A percentile compares a stretch with the other conserved stretches of the same genome.
Evolutionary conservation across 305 asterid genomes (phyloP).

Genomic region (Fraxinus sp.): DNA sequence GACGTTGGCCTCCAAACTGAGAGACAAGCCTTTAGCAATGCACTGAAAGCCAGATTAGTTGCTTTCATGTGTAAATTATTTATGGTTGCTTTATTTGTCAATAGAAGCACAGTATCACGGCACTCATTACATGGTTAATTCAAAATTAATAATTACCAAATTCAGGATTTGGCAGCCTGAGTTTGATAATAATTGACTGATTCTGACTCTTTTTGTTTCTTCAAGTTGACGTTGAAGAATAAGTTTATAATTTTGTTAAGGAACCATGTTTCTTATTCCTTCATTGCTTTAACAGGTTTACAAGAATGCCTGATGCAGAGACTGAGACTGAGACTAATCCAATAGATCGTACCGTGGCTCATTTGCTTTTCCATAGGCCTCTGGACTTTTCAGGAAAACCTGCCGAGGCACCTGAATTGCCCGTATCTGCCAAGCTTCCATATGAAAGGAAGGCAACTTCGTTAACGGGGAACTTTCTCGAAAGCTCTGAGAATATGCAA

Average conservation of each 20-base stretch:
- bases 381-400: slow-evolving; percentile 51
- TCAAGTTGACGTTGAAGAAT: background rate
- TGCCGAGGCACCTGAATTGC: slow-evolving; percentile 49
- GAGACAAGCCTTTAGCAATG: background rate
- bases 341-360: slow-evolving; percentile 84
- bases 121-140: background rate
- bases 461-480: slow-evolving; percentile 30
- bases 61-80: background rate
- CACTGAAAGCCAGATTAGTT: background rate
- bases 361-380: slow-evolving; percentile 80
- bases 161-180: background rate
- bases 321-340: slow-evolving; percentile 64
- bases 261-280: slow-evolving; percentile 21
- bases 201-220: background rate
- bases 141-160: background rate
- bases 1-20: background rate
- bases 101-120: background rate
- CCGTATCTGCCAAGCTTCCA: slow-evolving; percentile 45
- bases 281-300: slow-evolving; percentile 49
- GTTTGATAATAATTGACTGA: background rate
- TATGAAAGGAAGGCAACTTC: slow-evolving; percentile 40
- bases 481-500: slow-evolving; percentile 38
- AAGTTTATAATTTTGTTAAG: slow-evolving; percentile 6
- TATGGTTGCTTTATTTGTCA: background rate
- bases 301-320: slow-evolving; percentile 58